Base-by-base conservation (phyloP, 192 early-diverging fungal species). In the Gryganskiella cystojenkinii region DNA sequence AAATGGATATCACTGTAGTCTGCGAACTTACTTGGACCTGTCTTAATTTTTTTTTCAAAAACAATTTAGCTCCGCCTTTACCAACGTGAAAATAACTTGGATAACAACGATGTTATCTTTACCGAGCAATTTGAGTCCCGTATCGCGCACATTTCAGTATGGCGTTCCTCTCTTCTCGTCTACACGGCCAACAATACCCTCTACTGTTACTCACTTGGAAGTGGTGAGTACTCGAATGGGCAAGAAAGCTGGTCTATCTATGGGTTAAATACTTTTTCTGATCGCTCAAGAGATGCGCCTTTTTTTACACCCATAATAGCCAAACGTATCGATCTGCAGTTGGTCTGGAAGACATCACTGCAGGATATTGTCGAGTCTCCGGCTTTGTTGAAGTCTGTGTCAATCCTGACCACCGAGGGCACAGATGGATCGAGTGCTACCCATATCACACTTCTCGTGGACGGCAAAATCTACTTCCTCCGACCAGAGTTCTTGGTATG, bases 51-150 rank as follows among this genome's bases (percentile, higher is more conserved):
- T 25, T 25, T 19, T n/a, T 9, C 20, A n/a, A 3, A 9, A 25
- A 50, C 49, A 19, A 20, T 25, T 24, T 81, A 95, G 91, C 74
- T 95, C 56, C 80, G 90, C 3, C 61, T 92, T 46, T 93, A 90
- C 61, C 89, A 90, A 33, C 81, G 92, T 33, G 94, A 95, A 42
- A 80, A 81, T 3, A 95, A 92, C 56, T 67, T 93, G 54, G 90
- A 92, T 64, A 81, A 86, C 56, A 70, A 81, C n/a, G 70, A 89
- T n/a, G 70, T 90, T n/a, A 69, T 93, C 7, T 81, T 87, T 61
- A 83, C 73, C 3, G 86, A 91, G 57, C 52, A 67, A 24, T 64
- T 93, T 10, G 55, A 84, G 1, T 37, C 79, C 31, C 76, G 80
- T 2, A 82, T 89, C 14, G 46, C 85, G 3, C 80, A 86, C 45